Percentiles rank a stretch among this genome's conserved stretches.
Evolutionary conservation across 345 rosid species (phyloP).

Genomic region (Triadica sebifera): DNA sequence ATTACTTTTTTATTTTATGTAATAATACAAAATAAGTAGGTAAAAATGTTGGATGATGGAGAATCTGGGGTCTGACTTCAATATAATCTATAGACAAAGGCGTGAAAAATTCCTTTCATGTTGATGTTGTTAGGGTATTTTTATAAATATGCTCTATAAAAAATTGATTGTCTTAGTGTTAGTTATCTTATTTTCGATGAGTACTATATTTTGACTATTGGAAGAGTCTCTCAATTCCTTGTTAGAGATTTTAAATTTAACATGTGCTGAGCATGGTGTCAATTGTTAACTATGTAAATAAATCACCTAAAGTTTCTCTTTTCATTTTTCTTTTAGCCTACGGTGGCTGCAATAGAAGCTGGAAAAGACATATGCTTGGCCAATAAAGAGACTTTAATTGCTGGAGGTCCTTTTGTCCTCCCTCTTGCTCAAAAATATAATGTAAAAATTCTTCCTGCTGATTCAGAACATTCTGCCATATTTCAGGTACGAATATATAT

Average conservation of each 20-base stretch:
- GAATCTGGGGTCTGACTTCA: neutral
- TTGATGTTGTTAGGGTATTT: neutral
- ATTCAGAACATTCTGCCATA: conserved; percentile 98
- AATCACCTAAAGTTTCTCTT: conserved; percentile 13
- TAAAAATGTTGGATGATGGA: neutral
- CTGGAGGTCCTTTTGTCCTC: conserved; percentile 96
- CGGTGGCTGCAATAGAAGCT: conserved; percentile 96
- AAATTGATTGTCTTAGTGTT: neutral
- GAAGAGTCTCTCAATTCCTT: conserved; percentile 4
- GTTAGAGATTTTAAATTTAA: neutral
- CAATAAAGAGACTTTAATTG: conserved; percentile 93
- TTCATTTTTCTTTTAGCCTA: conserved; percentile 50
- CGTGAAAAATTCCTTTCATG: neutral
- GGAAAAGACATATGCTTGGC: conserved; percentile 95
- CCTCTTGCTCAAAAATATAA: conserved; percentile 88
- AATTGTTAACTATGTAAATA: neutral
- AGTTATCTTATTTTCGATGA: neutral
- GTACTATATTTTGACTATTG: neutral
- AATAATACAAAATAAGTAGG: neutral
- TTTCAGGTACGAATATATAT: conserved; percentile 67
- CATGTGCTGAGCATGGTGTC: conserved; percentile 4
- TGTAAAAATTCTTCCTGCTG: conserved; percentile 95
- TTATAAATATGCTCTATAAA: neutral
- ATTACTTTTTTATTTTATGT: neutral
- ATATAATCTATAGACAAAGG: neutral